Evolutionary conservation across 148 eudicot genomes (phyloP).

Genomic region (Fallopia convolvulus): DNA sequence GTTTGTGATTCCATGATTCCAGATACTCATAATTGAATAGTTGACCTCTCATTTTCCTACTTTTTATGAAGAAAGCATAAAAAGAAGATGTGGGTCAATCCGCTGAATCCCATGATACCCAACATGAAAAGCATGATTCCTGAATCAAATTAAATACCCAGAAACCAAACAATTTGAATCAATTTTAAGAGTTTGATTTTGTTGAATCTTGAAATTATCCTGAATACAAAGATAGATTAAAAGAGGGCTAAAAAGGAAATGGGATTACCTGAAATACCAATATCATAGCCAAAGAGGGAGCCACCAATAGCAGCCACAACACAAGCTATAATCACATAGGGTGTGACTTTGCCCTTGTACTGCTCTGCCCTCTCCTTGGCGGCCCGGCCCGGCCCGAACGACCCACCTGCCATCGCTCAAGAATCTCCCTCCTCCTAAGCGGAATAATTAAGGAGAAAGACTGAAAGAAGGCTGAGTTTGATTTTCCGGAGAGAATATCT

Average conservation of each 20-base stretch:
- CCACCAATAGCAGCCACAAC: slow-evolving; percentile 69
- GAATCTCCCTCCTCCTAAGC: neutral
- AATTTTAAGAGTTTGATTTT: neutral
- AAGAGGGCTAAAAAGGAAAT: neutral
- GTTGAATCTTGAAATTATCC: neutral
- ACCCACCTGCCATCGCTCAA: slow-evolving; percentile 49
- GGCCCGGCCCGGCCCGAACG: slow-evolving; percentile 24
- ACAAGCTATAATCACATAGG: slow-evolving; percentile 52
- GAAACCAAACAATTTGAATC: neutral
- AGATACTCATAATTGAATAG: neutral
- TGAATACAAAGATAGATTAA: neutral
- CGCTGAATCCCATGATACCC: neutral
- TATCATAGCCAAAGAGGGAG: slow-evolving; percentile 70
- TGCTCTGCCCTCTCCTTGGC: slow-evolving; percentile 50
- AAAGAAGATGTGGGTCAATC: neutral
- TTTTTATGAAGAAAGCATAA: neutral
- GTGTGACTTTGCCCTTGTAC: slow-evolving; percentile 51
- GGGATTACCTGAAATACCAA: slow-evolving; percentile 59
- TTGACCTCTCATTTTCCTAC: too few relatives aligned
- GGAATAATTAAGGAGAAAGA: neutral
- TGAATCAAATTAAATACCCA: neutral
- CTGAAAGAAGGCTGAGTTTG: neutral
- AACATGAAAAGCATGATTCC: neutral
- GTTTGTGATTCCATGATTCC: neutral
- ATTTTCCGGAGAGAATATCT: neutral